These are phyloP conservation scores for Geotrichum carabidarum DNA, from an alignment of 1,139 yeast species.

Conservation along the genomic window DNA sequence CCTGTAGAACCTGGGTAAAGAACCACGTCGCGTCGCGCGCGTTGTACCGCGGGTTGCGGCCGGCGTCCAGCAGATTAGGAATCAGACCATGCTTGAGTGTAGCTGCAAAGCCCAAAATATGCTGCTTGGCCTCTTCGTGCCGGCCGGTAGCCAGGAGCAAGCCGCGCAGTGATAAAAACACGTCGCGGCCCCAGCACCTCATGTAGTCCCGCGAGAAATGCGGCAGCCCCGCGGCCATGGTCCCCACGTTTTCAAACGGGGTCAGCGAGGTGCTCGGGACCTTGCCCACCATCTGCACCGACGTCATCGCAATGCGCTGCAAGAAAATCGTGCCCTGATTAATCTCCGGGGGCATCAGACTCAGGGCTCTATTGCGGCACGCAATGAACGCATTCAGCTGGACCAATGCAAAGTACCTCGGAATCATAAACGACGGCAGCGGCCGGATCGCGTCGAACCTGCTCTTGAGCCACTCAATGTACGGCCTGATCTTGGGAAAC, in stretches of 20 bases:
- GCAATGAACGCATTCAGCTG: slow-evolving; percentile 81
- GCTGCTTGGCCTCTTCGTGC: slow-evolving; percentile 69
- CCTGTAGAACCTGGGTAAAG: slow-evolving; percentile 81
- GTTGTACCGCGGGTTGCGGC: slow-evolving; percentile 87
- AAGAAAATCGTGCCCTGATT: slow-evolving; percentile 67
- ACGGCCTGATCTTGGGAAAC: slow-evolving; percentile 46
- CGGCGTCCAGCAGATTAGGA: slow-evolving; percentile 89
- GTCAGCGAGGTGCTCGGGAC: slow-evolving; percentile 71
- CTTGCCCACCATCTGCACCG: slow-evolving; percentile 79
- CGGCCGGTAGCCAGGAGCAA: slow-evolving; percentile 72
- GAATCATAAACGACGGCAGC: slow-evolving; percentile 75
- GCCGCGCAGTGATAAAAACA: slow-evolving; percentile 81
- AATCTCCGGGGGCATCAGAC: slow-evolving; percentile 50
- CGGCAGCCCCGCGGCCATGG: slow-evolving; percentile 94
- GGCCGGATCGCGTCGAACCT: slow-evolving; percentile 60
- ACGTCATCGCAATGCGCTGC: slow-evolving; percentile 72
- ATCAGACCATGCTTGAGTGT: slow-evolving; percentile 93
- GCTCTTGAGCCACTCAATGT: slow-evolving; percentile 62
- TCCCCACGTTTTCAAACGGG: slow-evolving; percentile 57
- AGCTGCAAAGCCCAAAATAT: slow-evolving; percentile 81
- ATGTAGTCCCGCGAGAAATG: slow-evolving; percentile 85
- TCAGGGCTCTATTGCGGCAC: slow-evolving; percentile 60
- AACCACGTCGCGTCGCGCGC: slow-evolving; percentile 98
- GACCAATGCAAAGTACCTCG: slow-evolving; percentile 78
- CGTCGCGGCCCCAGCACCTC: slow-evolving; percentile 99